Conservation (phyloP, 768 basidiomycete genomes). For the Podaxis carcinomalis region DNA sequence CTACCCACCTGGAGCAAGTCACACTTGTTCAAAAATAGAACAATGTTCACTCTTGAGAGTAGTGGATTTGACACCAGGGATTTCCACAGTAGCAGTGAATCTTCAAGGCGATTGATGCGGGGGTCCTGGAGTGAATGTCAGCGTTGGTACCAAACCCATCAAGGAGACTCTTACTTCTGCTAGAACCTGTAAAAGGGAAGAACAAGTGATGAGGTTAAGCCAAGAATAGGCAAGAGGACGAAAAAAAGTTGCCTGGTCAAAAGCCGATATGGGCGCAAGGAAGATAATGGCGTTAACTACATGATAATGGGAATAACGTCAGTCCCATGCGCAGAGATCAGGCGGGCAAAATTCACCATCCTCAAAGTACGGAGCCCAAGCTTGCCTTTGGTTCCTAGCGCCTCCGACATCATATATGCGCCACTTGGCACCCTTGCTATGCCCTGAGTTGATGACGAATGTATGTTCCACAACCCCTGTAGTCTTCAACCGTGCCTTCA, state of each 20-base stretch:
- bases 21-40: slow-evolving; percentile 80
- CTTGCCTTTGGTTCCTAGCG: slow-evolving; percentile 73
- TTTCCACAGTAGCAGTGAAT: slow-evolving; percentile 75
- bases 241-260: slow-evolving; percentile 54
- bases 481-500: slow-evolving; percentile 80
- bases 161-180: slow-evolving; percentile 49
- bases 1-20: slow-evolving; percentile 63
- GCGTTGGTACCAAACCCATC: slow-evolving; percentile 5
- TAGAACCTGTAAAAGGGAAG: slow-evolving; percentile 39
- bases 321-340: neutral
- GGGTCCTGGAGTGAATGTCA: slow-evolving; percentile 48
- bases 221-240: neutral
- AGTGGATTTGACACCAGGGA: slow-evolving; percentile 68
- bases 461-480: slow-evolving; percentile 78
- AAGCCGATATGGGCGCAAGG: slow-evolving; percentile 82
- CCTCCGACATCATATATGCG: slow-evolving; percentile 86
- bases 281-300: slow-evolving; percentile 86
- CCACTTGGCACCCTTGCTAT: slow-evolving; percentile 63
- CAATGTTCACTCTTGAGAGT: slow-evolving; percentile 68
- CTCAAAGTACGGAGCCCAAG: slow-evolving; percentile 88
- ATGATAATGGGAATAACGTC: slow-evolving; percentile 10
- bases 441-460: slow-evolving; percentile 59
- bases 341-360: slow-evolving; percentile 49
- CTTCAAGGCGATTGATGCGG: slow-evolving; percentile 72
- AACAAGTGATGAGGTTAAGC: slow-evolving; percentile 1